A percentile compares a stretch with the other conserved stretches of the same genome.
Evolutionary conservation across 495 filamentous ascomycete species (phyloP).

Genomic region (Penicillium odoratum): DNA sequence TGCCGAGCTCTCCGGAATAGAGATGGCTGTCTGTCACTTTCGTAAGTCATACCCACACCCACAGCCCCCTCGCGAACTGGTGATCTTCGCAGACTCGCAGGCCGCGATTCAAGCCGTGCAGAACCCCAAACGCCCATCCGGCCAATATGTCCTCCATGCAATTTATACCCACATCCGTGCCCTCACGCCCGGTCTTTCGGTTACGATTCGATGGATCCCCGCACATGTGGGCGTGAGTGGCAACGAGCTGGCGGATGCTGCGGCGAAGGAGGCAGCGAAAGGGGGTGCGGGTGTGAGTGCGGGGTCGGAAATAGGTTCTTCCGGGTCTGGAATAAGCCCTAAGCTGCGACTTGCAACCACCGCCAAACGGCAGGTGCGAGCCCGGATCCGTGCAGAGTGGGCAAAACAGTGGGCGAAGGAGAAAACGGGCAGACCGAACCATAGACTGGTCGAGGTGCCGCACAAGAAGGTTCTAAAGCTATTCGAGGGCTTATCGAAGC

Average conservation of each 20-base stretch:
- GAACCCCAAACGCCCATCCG: too few species aligned
- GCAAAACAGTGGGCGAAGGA: neutral
- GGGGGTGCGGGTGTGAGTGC: neutral
- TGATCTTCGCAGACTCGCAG: too few species aligned
- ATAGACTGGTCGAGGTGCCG: neutral
- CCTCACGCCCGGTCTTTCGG: neutral
- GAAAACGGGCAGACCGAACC: neutral
- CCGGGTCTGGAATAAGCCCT: neutral
- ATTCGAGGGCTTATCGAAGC: neutral
- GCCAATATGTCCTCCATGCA: too few species aligned
- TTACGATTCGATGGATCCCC: constrained; percentile 2
- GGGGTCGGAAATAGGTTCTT: neutral
- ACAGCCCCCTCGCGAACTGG: too few species aligned
- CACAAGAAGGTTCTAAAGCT: neutral
- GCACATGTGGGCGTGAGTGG: constrained; percentile 3
- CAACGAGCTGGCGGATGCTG: constrained; percentile 6
- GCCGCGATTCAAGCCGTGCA: too few species aligned
- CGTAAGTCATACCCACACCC: too few species aligned
- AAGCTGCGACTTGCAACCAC: neutral
- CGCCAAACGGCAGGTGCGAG: neutral
- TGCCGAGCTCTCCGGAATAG: too few species aligned
- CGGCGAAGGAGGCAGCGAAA: constrained; percentile 4
- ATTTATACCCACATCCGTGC: too few species aligned
- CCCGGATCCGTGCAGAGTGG: neutral
- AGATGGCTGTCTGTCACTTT: too few species aligned